Evolutionary conservation across 345 rosid species (phyloP).

Genomic region (Luvunga scandens): DNA sequence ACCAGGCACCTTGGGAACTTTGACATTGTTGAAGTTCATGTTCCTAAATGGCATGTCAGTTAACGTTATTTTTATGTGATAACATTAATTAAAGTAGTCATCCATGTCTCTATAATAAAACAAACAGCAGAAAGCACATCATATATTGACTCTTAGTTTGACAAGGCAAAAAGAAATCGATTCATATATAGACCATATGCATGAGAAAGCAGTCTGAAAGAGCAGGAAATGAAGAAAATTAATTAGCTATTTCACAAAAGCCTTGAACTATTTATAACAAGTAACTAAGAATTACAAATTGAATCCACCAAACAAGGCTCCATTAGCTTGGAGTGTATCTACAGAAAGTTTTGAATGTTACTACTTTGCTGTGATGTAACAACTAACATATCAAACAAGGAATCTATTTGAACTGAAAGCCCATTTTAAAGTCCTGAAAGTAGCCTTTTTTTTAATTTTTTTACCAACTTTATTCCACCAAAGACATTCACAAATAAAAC

Average conservation of each 20-base stretch:
- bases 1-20: conserved; percentile 80
- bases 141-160: not conserved
- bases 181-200: not conserved
- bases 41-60: conserved; percentile 1
- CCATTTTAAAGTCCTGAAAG: not conserved
- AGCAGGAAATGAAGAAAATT: not conserved
- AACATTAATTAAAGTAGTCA: not conserved
- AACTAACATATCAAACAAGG: not conserved
- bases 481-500: not conserved
- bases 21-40: conserved; percentile 61
- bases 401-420: not conserved
- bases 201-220: not conserved
- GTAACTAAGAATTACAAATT: not conserved
- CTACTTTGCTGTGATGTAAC: not conserved
- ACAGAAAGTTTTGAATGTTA: not conserved
- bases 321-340: not conserved
- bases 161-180: not conserved
- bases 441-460: not conserved
- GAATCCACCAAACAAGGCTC: not conserved
- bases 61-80: not conserved
- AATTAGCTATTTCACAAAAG: not conserved
- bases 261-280: not conserved
- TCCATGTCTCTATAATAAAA: not conserved
- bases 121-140: not conserved
- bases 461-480: not conserved